Base-by-base conservation (phyloP, 2,329 filamentous ascomycete genomes). In the Fusarium chlamydosporum region DNA sequence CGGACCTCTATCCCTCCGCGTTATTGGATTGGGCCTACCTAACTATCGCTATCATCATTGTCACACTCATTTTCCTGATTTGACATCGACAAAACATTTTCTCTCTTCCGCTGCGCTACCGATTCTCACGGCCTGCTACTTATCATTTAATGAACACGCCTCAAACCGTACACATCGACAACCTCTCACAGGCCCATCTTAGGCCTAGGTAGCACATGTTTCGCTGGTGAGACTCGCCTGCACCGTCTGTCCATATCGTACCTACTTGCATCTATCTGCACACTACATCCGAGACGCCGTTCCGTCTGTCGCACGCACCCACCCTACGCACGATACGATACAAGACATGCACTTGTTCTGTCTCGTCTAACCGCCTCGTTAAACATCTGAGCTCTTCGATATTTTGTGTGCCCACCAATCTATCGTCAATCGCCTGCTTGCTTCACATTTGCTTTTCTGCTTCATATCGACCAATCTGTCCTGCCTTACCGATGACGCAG, bases 171-270 rank as follows among this genome's bases (percentile, higher is more conserved):
- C 27, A 56, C 37, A 41, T 51, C 46, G 37, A 38, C 61, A 40
- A 63, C 37, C 45, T 58, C 53, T 48, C 51, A 56, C 67, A 65
- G 67, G 64, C 55, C 65, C 65, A 38, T 61, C 55, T 50, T 35
- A 51, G 56, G 61, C 70, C 70, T 68, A 58, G 68, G 70, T 75
- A 73, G 72, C 66, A 75, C 70, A 75, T 75, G 73, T 68, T 75
- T 72, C 65, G 72, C 63, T 45, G 73, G 73, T 75, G 73, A 75
- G 73, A 75, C 70, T 70, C 64, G 55, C 70, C 68, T 72, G 65
- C 66, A 65, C 57, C 54, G 55, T 70, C 64, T 65, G 42, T 46
- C 54, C 64, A 62, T 64, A 23, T 67, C 70, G 51, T 67, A 72
- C 70, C 51, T 69, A 71, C 38, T 65, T 72, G 56, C 70, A 70